These are phyloP conservation scores for Phytophthora tentaculata DNA, from an alignment of 352 stramenopile species.

Conservation along the genomic window DNA sequence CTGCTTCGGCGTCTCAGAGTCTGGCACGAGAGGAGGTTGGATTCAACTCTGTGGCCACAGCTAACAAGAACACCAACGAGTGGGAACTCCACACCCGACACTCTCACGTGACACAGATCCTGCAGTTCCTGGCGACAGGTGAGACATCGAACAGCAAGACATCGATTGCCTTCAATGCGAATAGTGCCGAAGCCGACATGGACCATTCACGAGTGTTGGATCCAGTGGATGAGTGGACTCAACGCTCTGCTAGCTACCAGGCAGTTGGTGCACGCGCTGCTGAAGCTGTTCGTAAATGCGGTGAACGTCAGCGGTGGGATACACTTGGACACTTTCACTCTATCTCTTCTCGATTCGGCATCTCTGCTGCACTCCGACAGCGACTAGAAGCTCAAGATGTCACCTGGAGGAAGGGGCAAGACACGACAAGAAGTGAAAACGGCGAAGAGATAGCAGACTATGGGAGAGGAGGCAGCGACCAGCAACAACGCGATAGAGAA, in stretches of 20 bases:
- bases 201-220: conserved; percentile 31
- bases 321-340: conserved; percentile 41
- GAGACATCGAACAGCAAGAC: conserved; percentile 7
- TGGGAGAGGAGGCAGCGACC: neutral
- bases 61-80: conserved; percentile 9
- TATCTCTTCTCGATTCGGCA: neutral
- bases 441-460: conserved; percentile 8
- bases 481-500: conserved; percentile 29
- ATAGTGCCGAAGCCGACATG: conserved; percentile 38
- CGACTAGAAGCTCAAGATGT: conserved; percentile 36
- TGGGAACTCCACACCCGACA: conserved; percentile 46
- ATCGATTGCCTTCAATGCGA: conserved; percentile 8
- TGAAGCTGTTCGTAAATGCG: conserved; percentile 34
- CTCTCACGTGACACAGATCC: conserved; percentile 49
- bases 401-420: conserved; percentile 11
- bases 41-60: neutral
- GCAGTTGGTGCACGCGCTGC: conserved; percentile 41
- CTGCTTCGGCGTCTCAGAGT: conserved; percentile 1
- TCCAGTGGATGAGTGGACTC: conserved; percentile 48
- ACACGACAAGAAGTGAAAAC: conserved; percentile 18
- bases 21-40: conserved; percentile 22
- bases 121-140: conserved; percentile 41
- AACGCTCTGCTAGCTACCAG: conserved; percentile 56
- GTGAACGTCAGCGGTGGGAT: conserved; percentile 57
- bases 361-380: conserved; percentile 26